Evolutionary conservation across 176 grass and related monocot species (phyloP), one percentile per base, ranked within the genome.

Genomic region (Phoenix roebelenii): DNA sequence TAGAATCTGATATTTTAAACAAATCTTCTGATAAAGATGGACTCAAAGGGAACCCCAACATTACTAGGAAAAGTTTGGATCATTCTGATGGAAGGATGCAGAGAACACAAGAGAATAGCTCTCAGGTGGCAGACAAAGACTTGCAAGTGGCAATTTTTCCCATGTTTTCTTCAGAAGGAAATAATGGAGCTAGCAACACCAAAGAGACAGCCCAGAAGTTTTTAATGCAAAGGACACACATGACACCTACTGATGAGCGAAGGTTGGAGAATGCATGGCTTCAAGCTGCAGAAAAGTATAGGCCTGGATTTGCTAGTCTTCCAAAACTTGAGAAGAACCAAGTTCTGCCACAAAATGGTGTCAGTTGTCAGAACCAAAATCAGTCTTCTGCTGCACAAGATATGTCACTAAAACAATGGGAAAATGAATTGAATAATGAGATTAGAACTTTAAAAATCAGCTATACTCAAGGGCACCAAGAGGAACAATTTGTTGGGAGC

Each of bases 241-340:
- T 51, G 63, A 19, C 69, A 74, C 52, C 50, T 35, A 28, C 22
- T 50, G 82, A 82, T 73, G 87, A 97, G 55, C 83, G 82, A 71
- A 97, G 81, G 60, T 79, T 97, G 64, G 93, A 97, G 74, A 85
- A 82, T 80, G 84, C 80, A 18, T 82, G 90, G 85, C 80, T 95
- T 54, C 80, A 89, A 74, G 60, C 65, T 76, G 50, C 35, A 59
- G 77, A 77, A n/a, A 89, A 89, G 53, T 65, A 63, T 24, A 77
- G 69, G 17, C 77, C 80, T 67, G 53, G 54, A 58, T 39, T 82
- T 30, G 32, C 53, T 20, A 82, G 23, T 74, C 75, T 74, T 66
- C 57, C 54, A 67, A 84, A 68, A 62, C 77, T 78, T 22, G 52
- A 85, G 79, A 92, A 65, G 26, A 64, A 79, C 59, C 85, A 84